Percentiles rank a stretch among this genome's conserved stretches.
phyloP scores from a whole-genome alignment of 192 early-diverging fungal species.

The Backusella liffmaniae region DNA sequence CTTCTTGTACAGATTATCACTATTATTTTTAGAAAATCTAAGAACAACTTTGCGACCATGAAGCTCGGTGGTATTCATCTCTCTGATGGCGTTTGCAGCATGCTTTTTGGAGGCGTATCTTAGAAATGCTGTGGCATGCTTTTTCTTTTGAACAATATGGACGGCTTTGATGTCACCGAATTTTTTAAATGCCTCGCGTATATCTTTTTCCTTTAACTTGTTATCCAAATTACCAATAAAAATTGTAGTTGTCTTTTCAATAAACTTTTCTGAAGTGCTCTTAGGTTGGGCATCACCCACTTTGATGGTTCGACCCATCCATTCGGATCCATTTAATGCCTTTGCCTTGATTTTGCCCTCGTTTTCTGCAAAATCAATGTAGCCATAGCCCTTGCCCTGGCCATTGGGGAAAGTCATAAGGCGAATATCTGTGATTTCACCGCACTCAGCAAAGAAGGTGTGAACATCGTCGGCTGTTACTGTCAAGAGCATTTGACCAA shows the following conservation, averaged over 20 bases:
- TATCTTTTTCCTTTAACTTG: conserved; percentile 54
- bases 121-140: conserved; percentile 69
- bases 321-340: conserved; percentile 62
- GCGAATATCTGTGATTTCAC: conserved; percentile 70
- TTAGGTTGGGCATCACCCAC: conserved; percentile 47
- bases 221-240: conserved; percentile 82
- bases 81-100: conserved; percentile 72
- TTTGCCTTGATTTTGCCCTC: conserved; percentile 67
- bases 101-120: conserved; percentile 68
- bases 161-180: conserved; percentile 61
- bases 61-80: conserved; percentile 76
- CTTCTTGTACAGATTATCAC: conserved; percentile 19
- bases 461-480: conserved; percentile 62
- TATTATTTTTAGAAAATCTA: conserved; percentile 65
- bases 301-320: conserved; percentile 80
- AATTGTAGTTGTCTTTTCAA: conserved; percentile 61
- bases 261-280: conserved; percentile 12
- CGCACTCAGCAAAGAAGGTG: conserved; percentile 60
- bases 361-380: conserved; percentile 78
- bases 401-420: conserved; percentile 52
- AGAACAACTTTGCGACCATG: conserved; percentile 81
- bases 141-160: conserved; percentile 65
- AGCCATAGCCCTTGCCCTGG: conserved; percentile 81
- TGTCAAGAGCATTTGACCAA: conserved; percentile 73
- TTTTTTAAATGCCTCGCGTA: conserved; percentile 49